phyloP scores from a whole-genome alignment of 169 alveolate species.

The Eimeria sp. region DNA sequence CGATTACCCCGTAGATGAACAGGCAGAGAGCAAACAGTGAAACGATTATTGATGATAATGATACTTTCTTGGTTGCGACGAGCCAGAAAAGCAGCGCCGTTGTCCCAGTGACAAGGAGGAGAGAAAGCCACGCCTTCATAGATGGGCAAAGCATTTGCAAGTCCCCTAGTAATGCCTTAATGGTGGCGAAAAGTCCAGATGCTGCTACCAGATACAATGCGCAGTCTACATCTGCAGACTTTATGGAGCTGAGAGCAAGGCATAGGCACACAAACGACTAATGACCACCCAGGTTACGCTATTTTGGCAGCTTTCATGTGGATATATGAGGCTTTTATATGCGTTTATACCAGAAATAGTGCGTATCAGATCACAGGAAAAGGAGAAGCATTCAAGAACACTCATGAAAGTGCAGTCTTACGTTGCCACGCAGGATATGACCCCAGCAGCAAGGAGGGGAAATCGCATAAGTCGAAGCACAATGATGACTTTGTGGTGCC shows the following conservation, averaged over 20 bases:
- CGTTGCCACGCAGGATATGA: conserved; percentile 83
- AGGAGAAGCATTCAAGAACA: neutral
- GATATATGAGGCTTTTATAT: neutral
- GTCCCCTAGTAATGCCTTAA: conserved; percentile 75
- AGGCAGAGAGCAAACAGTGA: conserved; percentile 64
- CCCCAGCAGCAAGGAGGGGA: conserved; percentile 75
- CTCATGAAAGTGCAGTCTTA: conserved; percentile 2
- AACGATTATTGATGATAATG: conserved; percentile 66
- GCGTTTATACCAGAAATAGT: neutral
- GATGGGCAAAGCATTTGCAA: conserved; percentile 77
- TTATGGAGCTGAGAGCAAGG: conserved; percentile 75
- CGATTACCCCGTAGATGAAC: conserved; percentile 74
- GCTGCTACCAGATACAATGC: conserved; percentile 79
- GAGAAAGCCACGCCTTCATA: conserved; percentile 68
- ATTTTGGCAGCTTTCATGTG: neutral
- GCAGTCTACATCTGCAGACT: conserved; percentile 82
- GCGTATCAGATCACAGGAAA: neutral
- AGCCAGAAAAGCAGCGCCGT: conserved; percentile 49
- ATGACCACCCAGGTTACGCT: neutral
- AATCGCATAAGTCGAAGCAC: conserved; percentile 75
- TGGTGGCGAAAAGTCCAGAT: conserved; percentile 71
- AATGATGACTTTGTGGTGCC: conserved; percentile 81
- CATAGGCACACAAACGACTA: neutral
- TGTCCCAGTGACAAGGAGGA: conserved; percentile 36
- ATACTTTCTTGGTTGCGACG: conserved; percentile 46